Base-by-base conservation (phyloP, 148 eudicot species). In the Diospyros lotus region DNA sequence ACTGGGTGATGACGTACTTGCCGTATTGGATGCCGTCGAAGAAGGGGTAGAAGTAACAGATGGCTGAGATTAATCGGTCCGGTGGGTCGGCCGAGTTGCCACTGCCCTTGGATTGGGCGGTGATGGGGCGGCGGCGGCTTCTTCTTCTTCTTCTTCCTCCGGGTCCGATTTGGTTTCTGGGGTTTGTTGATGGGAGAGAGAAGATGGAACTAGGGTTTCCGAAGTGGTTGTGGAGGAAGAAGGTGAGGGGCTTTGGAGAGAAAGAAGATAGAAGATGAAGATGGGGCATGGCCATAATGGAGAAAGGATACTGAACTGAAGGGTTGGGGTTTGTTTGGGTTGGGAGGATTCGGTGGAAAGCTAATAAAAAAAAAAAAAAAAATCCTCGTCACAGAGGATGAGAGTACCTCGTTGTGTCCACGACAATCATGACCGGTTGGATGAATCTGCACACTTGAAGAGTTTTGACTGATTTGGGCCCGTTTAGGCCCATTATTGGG, bases 1-100 rank as follows among this genome's bases (percentile, higher is more conserved):
- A 90, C 68, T 90, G 97, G 53, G 87, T 84, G 75, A 94, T 71
- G 1, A 92, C 86, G 72, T 87, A 90, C 71, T 90, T 92, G 0
- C 98, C 98, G 77, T 90, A 92, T 38, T 94, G 98, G 13, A 94
- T 66, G 2, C 98, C 98, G 68, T 94, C 98, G 65, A 94, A 92
- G 80, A 94, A 89, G 4, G 98, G 98, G 87, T 89, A 94, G 78
- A 92, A 94, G 78, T 94, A 94, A 58, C 83, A 74, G 58, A 94
- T 56, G 84, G 98, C 92, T 1, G 98, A 89, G 89, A 94, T 94
- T 72, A 94, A 63, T 38, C 98, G 81, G 82, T 94, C 98, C 39
- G 92, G 91, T n/a, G 71, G 84, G 74, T 92, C 98, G 6, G 72
- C 82, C 40, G 79, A 64, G 17, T 68, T 39, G 60, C 50, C 15